Base-by-base conservation (phyloP, 2,329 filamentous ascomycete species). In the Boeremia lycopersici region DNA sequence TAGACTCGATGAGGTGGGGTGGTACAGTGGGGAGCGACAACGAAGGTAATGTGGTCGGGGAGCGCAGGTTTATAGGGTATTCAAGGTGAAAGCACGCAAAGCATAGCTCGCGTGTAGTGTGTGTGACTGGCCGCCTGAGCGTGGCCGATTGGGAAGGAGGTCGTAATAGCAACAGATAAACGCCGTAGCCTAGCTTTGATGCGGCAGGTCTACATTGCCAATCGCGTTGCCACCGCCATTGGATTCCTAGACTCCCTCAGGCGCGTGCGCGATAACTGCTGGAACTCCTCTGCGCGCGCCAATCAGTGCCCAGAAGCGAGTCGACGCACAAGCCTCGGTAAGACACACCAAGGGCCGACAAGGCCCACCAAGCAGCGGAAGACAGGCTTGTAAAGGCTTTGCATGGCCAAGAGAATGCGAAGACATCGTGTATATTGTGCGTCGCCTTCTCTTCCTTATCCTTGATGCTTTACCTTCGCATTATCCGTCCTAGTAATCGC, bases 151-250 rank as follows among this genome's bases (percentile, higher is more conserved):
- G 53, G 59, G 59, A 57, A 62, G 59, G 59, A 59, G 59, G 49
- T 54, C 56, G 59, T 59, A 59, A 61, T 44, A 49, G 30, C 29
- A 39, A 41, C 47, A 56, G 53, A 57, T 55, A 55, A 47, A 53
- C 53, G 39, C 44, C 49, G 19, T 47, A 49, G 11, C 28, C 46
- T 60, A 45, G 55, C 38, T 40, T 49, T 48, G 48, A 54, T 59
- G 30, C 55, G 52, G 57, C 57, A 52, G 59, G 62, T 62, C 57
- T 63, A 57, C 62, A 58, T 55, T 53, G 60, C 57, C 53, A 55
- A 45, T 46, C 35, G 31, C 44, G 33, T 60, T 55, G 64, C 64
- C 64, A 64, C 59, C 41, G 55, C 61, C 61, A 57, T 56, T 59
- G 50, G 50, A 30, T 51, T 49, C 33, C 53, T 60, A 53, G 53